Conservation (phyloP, 306 rosid species). For the Quercus ilex region DNA sequence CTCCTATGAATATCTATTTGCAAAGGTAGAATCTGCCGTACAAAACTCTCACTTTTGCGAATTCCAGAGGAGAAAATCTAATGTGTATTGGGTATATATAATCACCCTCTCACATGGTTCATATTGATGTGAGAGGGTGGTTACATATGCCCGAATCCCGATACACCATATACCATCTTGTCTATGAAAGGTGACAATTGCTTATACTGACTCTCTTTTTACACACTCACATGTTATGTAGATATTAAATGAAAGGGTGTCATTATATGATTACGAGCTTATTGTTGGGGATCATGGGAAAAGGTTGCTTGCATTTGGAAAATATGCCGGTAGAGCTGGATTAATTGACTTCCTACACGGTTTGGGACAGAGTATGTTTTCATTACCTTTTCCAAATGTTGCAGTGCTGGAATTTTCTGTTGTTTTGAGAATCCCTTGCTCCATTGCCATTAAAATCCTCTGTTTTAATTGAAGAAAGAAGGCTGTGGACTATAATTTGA, state of each 20-base stretch:
- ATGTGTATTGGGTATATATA: no score
- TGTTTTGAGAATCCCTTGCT: no score
- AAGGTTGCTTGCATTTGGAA: conserved; percentile 86
- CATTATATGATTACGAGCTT: conserved; percentile 84
- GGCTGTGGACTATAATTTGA: background rate
- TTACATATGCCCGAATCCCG: no score
- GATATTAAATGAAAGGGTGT: conserved; percentile 70
- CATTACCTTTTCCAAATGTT: background rate
- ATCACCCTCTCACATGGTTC: no score
- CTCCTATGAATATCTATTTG: no score
- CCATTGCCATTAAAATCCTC: background rate
- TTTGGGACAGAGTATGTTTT: conserved; percentile 72
- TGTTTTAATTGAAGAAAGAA: background rate
- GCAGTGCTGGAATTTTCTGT: background rate
- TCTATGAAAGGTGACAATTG: background rate
- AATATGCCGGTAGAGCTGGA: conserved; percentile 95
- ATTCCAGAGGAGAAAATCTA: no score
- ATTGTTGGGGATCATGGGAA: conserved; percentile 76
- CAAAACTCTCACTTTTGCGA: no score
- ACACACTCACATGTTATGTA: conserved; percentile 6
- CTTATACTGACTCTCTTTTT: conserved; percentile 5
- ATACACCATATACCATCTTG: no score
- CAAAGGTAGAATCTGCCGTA: no score
- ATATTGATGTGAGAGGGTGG: no score
- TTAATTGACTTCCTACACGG: conserved; percentile 77